These are phyloP conservation scores for Naganishia antarctica DNA, from an alignment of 768 basidiomycete genomes.

Conservation along the genomic window DNA sequence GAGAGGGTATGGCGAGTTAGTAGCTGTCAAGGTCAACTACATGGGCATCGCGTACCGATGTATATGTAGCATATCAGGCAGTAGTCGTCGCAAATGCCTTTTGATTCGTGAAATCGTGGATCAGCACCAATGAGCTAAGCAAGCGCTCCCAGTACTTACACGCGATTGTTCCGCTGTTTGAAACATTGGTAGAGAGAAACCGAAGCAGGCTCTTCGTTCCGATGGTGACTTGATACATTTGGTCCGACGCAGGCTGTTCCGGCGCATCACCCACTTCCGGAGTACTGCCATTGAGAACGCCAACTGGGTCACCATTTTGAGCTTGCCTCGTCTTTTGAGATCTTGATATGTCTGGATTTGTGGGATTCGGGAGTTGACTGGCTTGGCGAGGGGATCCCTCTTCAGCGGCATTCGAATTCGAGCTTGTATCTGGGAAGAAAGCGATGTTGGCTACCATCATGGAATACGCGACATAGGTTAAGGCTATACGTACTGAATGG, in stretches of 20 bases:
- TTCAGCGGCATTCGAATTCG: conserved; percentile 1
- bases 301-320: neutral
- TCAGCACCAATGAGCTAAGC: neutral
- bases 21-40: too few relatives aligned
- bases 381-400: neutral
- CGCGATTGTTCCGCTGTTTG: conserved; percentile 28
- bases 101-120: neutral
- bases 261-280: neutral
- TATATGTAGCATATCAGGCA: conserved; percentile 49
- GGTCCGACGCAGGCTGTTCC: conserved; percentile 33
- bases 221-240: conserved; percentile 40
- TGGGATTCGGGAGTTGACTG: neutral
- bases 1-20: too few relatives aligned
- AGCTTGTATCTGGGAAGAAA: too few relatives aligned
- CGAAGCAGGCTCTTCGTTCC: conserved; percentile 43
- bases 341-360: neutral
- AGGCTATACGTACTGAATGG: conserved; percentile 31
- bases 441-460: too few relatives aligned
- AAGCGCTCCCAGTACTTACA: conserved; percentile 8
- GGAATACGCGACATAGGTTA: neutral
- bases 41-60: conserved; percentile 38
- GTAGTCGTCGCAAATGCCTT: conserved; percentile 46
- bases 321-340: neutral
- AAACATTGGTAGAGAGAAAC: conserved; percentile 40
- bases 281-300: neutral